Conservation (phyloP, 2,329 filamentous ascomycete species). For the Paramyrothecium roridum region DNA sequence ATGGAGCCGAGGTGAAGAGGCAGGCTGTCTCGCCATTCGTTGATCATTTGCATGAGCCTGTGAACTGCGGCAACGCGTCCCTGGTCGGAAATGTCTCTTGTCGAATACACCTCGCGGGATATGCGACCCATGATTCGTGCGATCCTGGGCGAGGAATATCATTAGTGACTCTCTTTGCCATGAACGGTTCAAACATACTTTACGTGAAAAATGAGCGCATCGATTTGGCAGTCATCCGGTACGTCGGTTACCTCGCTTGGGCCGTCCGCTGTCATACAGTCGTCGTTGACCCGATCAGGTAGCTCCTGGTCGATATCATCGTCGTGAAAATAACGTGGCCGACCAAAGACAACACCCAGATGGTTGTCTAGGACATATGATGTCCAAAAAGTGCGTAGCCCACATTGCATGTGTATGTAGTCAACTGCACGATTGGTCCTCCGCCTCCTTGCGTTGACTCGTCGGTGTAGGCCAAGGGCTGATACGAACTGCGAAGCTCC, state of each 20-base stretch:
- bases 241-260: slow-evolving; percentile 17
- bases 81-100: slow-evolving; percentile 28
- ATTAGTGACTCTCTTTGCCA: too few relatives aligned
- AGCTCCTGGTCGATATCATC: slow-evolving; percentile 61
- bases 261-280: slow-evolving; percentile 47
- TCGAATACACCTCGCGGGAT: slow-evolving; percentile 36
- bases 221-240: slow-evolving; percentile 41
- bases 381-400: slow-evolving; percentile 59
- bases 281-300: slow-evolving; percentile 54
- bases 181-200: slow-evolving; percentile 17
- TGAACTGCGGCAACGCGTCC: slow-evolving; percentile 34
- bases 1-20: slow-evolving; percentile 41
- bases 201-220: slow-evolving; percentile 42
- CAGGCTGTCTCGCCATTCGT: slow-evolving; percentile 33
- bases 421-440: slow-evolving; percentile 19
- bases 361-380: slow-evolving; percentile 62
- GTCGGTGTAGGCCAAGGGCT: slow-evolving; percentile 34
- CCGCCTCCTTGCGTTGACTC: slow-evolving; percentile 14
- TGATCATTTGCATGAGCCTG: slow-evolving; percentile 32
- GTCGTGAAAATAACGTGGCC: slow-evolving; percentile 58
- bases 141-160: slow-evolving; percentile 23
- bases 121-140: slow-evolving; percentile 34
- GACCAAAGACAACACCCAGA: slow-evolving; percentile 59
- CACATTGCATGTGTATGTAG: slow-evolving; percentile 47
- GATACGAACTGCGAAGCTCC: slow-evolving; percentile 51